These are phyloP conservation scores for Lactifluus hygrophoroides DNA, from an alignment of 768 basidiomycete species.

Conservation along the genomic window DNA sequence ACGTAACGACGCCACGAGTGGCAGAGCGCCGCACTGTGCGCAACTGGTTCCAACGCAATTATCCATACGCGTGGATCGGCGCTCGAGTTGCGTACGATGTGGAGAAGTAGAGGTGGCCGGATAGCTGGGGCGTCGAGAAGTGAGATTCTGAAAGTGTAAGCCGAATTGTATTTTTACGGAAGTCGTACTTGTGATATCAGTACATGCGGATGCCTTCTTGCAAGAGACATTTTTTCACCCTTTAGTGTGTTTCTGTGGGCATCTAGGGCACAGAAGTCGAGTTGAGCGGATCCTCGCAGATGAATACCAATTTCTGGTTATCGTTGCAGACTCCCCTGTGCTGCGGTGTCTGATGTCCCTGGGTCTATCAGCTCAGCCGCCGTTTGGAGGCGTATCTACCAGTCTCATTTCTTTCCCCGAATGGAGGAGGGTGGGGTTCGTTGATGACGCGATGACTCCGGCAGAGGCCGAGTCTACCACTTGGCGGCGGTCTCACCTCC, in stretches of 20 bases:
- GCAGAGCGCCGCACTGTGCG: constrained; percentile 66
- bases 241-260: too few relatives aligned
- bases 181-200: neutral
- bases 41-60: constrained; percentile 91
- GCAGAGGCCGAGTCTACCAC: too few relatives aligned
- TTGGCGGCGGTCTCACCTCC: too few relatives aligned
- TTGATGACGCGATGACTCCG: too few relatives aligned
- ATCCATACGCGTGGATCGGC: constrained; percentile 83
- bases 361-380: neutral
- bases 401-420: too few relatives aligned
- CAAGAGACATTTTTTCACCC: neutral
- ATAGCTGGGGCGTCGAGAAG: neutral
- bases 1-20: constrained; percentile 74
- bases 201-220: neutral
- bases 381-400: neutral
- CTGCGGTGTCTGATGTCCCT: too few relatives aligned
- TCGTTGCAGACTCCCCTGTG: neutral
- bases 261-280: too few relatives aligned
- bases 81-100: constrained; percentile 56
- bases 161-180: neutral
- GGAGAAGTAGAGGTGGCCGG: neutral
- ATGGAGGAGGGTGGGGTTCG: neutral
- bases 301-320: neutral
- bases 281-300: too few relatives aligned
- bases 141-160: neutral